Percentiles rank a stretch among this genome's conserved stretches.
These are phyloP conservation scores for Eudorina sp. DNA, from an alignment of 139 green algal species.

Conservation along the genomic window DNA sequence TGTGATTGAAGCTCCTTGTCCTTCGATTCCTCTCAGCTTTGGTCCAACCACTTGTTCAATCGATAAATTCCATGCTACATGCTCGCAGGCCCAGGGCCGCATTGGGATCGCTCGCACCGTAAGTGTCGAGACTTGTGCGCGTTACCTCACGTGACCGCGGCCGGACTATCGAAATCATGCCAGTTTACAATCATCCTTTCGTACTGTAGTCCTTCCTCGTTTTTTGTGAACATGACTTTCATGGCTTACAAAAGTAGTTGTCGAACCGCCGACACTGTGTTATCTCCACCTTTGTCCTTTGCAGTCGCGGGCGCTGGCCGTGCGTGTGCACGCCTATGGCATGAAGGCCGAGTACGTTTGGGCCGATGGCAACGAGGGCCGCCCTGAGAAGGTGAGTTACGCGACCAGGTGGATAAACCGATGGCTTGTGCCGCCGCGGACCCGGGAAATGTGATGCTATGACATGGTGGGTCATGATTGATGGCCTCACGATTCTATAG, in stretches of 20 bases:
- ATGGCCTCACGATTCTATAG: too few species aligned
- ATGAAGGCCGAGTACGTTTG: constrained; percentile 66
- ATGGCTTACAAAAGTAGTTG: neutral
- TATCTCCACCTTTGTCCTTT: neutral
- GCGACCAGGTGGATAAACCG: too few species aligned
- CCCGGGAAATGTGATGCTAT: too few species aligned
- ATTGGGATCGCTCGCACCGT: neutral
- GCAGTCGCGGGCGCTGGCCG: constrained; percentile 7
- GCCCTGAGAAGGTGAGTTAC: constrained; percentile 43
- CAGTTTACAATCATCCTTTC: neutral
- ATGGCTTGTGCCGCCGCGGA: too few species aligned
- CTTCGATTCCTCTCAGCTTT: too few species aligned
- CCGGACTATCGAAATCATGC: neutral
- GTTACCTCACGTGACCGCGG: too few species aligned
- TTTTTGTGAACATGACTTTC: neutral
- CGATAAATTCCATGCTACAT: too few species aligned
- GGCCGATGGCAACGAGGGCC: constrained; percentile 58
- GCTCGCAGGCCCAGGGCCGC: neutral
- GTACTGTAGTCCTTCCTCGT: neutral
- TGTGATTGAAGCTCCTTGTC: too few species aligned
- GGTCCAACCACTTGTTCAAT: too few species aligned
- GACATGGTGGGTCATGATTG: too few species aligned
- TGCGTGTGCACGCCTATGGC: constrained; percentile 49
- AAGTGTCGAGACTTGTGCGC: neutral
- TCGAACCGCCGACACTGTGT: too few species aligned